Evolutionary conservation across 2,329 filamentous ascomycete species (phyloP), one percentile per base, ranked within the genome.

Genomic region (Venturia pyrina): DNA sequence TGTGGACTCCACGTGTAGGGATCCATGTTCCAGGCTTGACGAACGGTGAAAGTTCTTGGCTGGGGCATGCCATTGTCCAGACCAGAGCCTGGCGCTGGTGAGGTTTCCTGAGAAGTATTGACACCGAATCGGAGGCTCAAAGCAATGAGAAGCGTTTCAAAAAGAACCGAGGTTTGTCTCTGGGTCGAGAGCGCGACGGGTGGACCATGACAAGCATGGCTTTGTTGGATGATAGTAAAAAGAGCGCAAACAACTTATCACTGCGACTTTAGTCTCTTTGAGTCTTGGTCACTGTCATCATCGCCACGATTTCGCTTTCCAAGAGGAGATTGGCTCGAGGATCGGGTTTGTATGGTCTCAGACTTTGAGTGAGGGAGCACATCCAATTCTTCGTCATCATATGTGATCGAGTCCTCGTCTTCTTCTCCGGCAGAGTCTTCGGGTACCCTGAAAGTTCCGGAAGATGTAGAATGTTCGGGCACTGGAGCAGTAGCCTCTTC

Each of bases 381-480:
- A 5, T 65, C 65, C 48, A 57, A 37, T 13, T 66, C 66, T 28
- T 67, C 66, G 46, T 50, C 41, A 21, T 66, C 66, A 50, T 60
- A 65, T n/a, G 43, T 62, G 63, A 67, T 65, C 17, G 43, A 64
- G 44, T 67, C 66, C 32, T 67, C 66, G 43, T 65, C 65, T 17
- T 65, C 65, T 46, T 71, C 68, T 59, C 53, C 53, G 37, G 66
- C 66, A 13, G 66, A 56, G 56, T 69, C 68, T 24, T 68, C 68
- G 48, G 66, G 65, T 8, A 61, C 68, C 32, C 70, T 65, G 28
- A 69, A 70, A 2, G 67, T 69, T 40, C 64, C 68, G 56, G 50
- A 34, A 63, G 28, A 59, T 8, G 53, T 59, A 5, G 53, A 37
- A 37, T 37, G 53, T 34, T 41, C 66, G 7, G 13, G 59, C 21